phyloP scores from a whole-genome alignment of 768 basidiomycete genomes.

The Exsudoporus frostii region DNA sequence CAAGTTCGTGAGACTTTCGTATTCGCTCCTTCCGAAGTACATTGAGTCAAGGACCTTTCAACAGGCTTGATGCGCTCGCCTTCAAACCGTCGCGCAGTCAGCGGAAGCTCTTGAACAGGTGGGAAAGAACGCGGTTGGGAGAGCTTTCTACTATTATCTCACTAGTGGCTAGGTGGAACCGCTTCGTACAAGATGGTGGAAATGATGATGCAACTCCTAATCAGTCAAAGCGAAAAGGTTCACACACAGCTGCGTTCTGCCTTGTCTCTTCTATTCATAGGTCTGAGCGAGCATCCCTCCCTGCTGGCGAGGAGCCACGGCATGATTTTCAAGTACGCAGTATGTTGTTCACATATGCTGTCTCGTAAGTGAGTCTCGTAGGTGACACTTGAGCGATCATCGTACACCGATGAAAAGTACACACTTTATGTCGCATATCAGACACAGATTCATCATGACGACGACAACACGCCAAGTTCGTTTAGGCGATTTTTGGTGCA shows the following conservation, averaged over 20 bases:
- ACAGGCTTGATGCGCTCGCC: conserved; percentile 60
- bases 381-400: conserved; percentile 75
- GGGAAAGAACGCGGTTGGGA: conserved; percentile 1
- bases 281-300: conserved; percentile 43
- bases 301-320: conserved; percentile 26
- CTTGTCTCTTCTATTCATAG: conserved; percentile 52
- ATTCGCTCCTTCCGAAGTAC: conserved; percentile 3
- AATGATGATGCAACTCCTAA: conserved; percentile 20
- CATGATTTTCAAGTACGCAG: conserved; percentile 61
- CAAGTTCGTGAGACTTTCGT: conserved; percentile 46
- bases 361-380: conserved; percentile 27
- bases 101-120: conserved; percentile 73
- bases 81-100: conserved; percentile 75
- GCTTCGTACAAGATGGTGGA: conserved; percentile 52
- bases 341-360: background rate
- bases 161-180: conserved; percentile 59
- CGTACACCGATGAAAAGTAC: conserved; percentile 79
- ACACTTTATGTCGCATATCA: conserved; percentile 78
- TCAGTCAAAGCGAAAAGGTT: conserved; percentile 10
- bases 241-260: conserved; percentile 31
- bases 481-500: conserved; percentile 80
- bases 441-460: conserved; percentile 70
- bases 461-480: conserved; percentile 41
- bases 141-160: background rate
- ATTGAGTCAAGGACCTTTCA: conserved; percentile 16